Evolutionary conservation across 2,329 filamentous ascomycete genomes (phyloP).

Genomic region (Reticulascus tulasneorum): DNA sequence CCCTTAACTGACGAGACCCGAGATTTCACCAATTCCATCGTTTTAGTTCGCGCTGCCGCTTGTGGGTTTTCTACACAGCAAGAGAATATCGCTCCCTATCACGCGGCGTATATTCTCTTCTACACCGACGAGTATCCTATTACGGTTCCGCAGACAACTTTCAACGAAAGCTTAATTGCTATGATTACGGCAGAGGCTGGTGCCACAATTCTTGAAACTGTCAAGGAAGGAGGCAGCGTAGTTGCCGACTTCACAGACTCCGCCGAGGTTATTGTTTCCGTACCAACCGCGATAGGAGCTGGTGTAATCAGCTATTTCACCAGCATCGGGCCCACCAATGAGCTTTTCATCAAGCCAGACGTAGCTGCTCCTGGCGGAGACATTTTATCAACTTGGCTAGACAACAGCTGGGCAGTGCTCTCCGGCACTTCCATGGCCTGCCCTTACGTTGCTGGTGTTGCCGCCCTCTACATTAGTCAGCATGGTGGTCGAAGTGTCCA

Average conservation of each 20-base stretch:
- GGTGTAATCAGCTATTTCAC: constrained; percentile 32
- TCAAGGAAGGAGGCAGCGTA: constrained; percentile 13
- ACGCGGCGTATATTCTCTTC: constrained; percentile 36
- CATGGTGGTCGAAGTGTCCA: constrained; percentile 13
- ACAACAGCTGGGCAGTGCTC: constrained; percentile 29
- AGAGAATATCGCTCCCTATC: constrained; percentile 30
- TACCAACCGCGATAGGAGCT: constrained; percentile 18
- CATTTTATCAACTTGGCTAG: constrained; percentile 40
- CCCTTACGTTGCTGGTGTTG: constrained; percentile 37
- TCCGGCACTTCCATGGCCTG: constrained; percentile 46
- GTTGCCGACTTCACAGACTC: constrained; percentile 15
- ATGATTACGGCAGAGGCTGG: constrained; percentile 13
- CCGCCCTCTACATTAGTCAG: not conserved
- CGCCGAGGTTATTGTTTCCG: constrained; percentile 11
- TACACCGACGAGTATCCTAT: constrained; percentile 26
- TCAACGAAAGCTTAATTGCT: constrained; percentile 8
- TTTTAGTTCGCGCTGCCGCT: constrained; percentile 35
- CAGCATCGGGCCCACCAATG: constrained; percentile 37
- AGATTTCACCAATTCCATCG: constrained; percentile 34
- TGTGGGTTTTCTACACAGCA: constrained; percentile 32
- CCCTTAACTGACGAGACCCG: constrained; percentile 31
- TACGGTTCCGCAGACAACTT: constrained; percentile 5
- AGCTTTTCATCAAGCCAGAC: constrained; percentile 38
- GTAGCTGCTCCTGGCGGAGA: constrained; percentile 37
- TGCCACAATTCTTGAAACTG: constrained; percentile 13